Base-by-base conservation (phyloP, 176 grass and related monocot species). In the Phyllostachys edulis region DNA sequence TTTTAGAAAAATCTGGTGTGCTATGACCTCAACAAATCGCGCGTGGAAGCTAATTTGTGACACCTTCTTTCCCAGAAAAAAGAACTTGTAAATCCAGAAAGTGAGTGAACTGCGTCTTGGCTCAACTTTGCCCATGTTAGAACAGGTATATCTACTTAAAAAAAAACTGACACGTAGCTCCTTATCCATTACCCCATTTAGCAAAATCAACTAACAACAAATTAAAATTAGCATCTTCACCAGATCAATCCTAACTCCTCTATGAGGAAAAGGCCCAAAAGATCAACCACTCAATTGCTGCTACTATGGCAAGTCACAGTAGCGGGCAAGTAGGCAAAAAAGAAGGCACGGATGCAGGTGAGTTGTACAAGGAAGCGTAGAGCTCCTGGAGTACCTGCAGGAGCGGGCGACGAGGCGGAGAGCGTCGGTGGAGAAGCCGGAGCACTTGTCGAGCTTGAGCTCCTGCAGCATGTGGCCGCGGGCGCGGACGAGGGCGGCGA, bases 381-480 rank as follows among this genome's bases (percentile, higher is more conserved):
- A 56, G 13, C 9, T 44, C 2, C 2, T 51, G n/a, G 26, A 36
- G 1, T 61, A 97, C 95, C 92, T 94, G 95, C 92, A 97, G 79
- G 88, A 92, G 29, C 78, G 86, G 6, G 95, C 86, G 57, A 97
- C 59, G 62, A 91, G 85, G 80, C 78, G 82, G 23, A 97, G 95
- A 2, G 88, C 78, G 50, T 94, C 85, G 5, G 95, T 97, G 66
- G 92, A 97, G 76, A 97, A 97, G 4, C 66, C 92, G 41, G 89
- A 91, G 90, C 95, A 97, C 71, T 92, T 94, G 78, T 98, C 95
- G 34, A 98, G 89, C 90, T 90, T 90, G 69, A 98, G 89, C 47
- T 84, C 88, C 75, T 86, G 90, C 34, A 98, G 78, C 78, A 94
- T 91, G 62, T 87, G 79, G 0, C 92, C 95, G 60, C 95, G 89